These are phyloP conservation scores for Fonsecaea monophora DNA, from an alignment of 2,329 filamentous ascomycete species.

Conservation along the genomic window DNA sequence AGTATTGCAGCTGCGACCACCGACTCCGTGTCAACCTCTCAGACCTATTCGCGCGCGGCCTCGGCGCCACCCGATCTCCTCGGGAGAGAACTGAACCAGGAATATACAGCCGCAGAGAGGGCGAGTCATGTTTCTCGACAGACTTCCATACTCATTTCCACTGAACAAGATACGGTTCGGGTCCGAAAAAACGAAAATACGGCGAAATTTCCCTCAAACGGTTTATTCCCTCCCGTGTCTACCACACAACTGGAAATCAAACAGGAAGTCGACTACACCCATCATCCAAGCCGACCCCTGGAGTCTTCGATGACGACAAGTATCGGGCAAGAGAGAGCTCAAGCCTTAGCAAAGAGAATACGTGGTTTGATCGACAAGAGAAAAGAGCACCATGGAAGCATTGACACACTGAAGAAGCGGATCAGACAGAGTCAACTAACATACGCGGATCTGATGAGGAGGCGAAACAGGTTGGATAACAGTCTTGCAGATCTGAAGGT, in stretches of 20 bases:
- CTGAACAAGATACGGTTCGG: neutral
- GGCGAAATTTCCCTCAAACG: neutral
- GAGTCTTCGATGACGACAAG: neutral
- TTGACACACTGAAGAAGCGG: neutral
- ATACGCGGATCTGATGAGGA: neutral
- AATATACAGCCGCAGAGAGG: neutral
- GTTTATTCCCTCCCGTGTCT: neutral
- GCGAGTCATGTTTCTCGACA: neutral
- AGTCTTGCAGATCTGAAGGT: neutral
- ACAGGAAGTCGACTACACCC: neutral
- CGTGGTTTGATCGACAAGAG: neutral
- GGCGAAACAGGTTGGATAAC: neutral
- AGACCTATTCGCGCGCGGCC: neutral
- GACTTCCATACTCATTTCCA: neutral
- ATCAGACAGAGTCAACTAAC: neutral
- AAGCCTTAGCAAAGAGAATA: neutral
- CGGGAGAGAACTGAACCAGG: neutral
- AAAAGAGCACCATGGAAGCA: neutral
- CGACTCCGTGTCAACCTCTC: neutral
- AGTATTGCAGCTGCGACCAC: neutral
- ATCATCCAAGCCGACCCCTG: neutral
- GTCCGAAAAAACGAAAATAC: neutral
- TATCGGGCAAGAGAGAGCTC: neutral
- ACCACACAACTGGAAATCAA: neutral
- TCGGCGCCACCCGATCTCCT: neutral